Evolutionary conservation across 305 asterid genomes (phyloP).

Genomic region (Andrographis paniculata): DNA sequence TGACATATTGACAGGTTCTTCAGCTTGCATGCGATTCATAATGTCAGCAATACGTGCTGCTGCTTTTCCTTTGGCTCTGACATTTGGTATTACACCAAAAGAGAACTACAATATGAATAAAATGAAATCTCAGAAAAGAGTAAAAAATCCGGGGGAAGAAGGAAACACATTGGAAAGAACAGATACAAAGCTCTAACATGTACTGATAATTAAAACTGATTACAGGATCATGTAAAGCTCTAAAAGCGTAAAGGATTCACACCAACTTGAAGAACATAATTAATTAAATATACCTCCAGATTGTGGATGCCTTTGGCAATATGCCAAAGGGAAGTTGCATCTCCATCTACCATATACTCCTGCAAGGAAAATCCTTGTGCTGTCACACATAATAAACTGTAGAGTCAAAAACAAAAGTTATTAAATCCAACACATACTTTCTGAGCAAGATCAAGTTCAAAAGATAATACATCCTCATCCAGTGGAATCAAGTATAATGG

Average conservation of each 20-base stretch:
- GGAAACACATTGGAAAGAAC: neutral
- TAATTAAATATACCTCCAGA: slow-evolving; percentile 55
- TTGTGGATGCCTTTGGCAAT: slow-evolving; percentile 91
- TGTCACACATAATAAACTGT: slow-evolving; percentile 24
- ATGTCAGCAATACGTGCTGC: slow-evolving; percentile 85
- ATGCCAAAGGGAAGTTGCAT: slow-evolving; percentile 83
- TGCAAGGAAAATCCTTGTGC: slow-evolving; percentile 26
- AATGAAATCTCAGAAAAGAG: slow-evolving; percentile 15
- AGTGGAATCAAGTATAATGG: slow-evolving; percentile 77
- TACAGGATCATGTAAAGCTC: slow-evolving; percentile 11
- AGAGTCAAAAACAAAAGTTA: neutral
- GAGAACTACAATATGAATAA: slow-evolving; percentile 48
- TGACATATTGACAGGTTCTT: slow-evolving; percentile 74
- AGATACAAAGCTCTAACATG: neutral
- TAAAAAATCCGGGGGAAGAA: slow-evolving; percentile 11
- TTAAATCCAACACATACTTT: slow-evolving; percentile 46
- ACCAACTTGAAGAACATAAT: slow-evolving; percentile 9
- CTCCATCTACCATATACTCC: slow-evolving; percentile 86
- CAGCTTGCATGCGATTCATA: slow-evolving; percentile 78
- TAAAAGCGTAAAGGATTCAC: slow-evolving; percentile 2
- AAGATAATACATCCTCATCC: slow-evolving; percentile 85
- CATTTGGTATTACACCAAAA: slow-evolving; percentile 85
- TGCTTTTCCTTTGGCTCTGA: slow-evolving; percentile 93
- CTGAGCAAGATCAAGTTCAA: slow-evolving; percentile 79
- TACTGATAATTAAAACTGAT: slow-evolving; percentile 3